Evolutionary conservation across 2,329 filamentous ascomycete species (phyloP), one percentile per base, ranked within the genome.

Genomic region (Diaporthe batatas): DNA sequence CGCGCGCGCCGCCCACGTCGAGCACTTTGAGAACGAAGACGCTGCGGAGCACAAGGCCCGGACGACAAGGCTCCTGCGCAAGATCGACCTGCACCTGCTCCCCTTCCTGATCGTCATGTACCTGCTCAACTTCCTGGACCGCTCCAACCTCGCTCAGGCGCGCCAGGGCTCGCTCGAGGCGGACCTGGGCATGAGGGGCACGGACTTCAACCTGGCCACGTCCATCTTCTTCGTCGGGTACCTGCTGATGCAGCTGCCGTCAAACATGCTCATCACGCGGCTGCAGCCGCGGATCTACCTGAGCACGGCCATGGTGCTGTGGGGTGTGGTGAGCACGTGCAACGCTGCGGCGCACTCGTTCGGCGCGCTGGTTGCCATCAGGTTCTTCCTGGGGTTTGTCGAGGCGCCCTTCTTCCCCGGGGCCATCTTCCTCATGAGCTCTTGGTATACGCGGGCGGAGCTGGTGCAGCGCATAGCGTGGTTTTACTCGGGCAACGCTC

Each of bases 221-320:
- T 86, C 84, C 73, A 87, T 89, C 75, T 81, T 89, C 39, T 90
- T 90, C 73, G 87, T 90, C 1, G 86, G 89, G 4, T 91, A 91
- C 75, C 81, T 91, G 0, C 79, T 90, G 16, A 90, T 91, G 86
- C 89, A 91, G 77, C 80, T 91, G 0, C 90, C 90, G 0, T 90
- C 88, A 0, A 92, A 91, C 74, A 82, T 91, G 72, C 68, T 76
- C 0, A 80, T 91, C 2, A 90, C 88, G 0, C 82, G 86, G 3
- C 80, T 89, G 39, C 82, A 84, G 12, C 89, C 89, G 0, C 87
- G 86, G 2, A 71, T 87, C 1, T 91, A 90, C 74, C 83, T 91
- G 1, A 83, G 86, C 0, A 78, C 80, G 0, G 84, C 84, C 0
- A 87, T 88, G 77, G 81, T 83, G 76, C 78, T 81, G 14, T 86